Percentiles rank a stretch among this genome's conserved stretches.
phyloP scores from a whole-genome alignment of 768 basidiomycete species.

The Galerina marginata region DNA sequence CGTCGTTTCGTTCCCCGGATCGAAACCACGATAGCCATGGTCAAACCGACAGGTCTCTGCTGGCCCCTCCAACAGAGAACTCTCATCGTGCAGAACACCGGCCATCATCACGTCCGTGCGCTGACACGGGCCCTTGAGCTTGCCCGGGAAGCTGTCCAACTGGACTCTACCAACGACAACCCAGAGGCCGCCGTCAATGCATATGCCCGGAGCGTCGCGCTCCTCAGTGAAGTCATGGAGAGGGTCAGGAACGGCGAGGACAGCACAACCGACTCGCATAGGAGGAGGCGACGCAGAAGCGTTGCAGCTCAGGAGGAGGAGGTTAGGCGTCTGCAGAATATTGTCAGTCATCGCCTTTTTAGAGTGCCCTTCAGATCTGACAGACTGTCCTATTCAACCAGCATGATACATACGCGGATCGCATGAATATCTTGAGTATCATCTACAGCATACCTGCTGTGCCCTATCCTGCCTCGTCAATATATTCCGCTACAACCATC shows the following conservation, averaged over 20 bases:
- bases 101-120: constrained; percentile 84
- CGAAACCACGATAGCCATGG: constrained; percentile 28
- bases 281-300: constrained; percentile 70
- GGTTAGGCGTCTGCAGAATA: constrained; percentile 82
- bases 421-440: constrained; percentile 90
- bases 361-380: neutral
- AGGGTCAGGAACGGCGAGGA: constrained; percentile 87
- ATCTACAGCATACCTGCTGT: constrained; percentile 87
- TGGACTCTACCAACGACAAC: constrained; percentile 88
- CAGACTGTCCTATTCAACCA: constrained; percentile 33
- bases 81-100: constrained; percentile 53
- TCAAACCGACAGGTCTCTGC: constrained; percentile 28
- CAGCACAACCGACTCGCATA: constrained; percentile 67
- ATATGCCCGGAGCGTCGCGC: constrained; percentile 84
- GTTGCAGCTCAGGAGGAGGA: constrained; percentile 93
- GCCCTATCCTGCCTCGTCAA: constrained; percentile 64
- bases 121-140: constrained; percentile 86
- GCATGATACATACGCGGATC: constrained; percentile 96
- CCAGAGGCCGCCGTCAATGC: constrained; percentile 89
- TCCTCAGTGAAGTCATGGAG: constrained; percentile 93
- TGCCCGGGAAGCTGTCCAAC: constrained; percentile 87
- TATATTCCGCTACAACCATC: constrained; percentile 40
- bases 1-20: constrained; percentile 38
- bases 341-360: constrained; percentile 57
- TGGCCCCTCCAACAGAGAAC: constrained; percentile 28